A percentile compares a stretch with the other conserved stretches of the same genome.
These are phyloP conservation scores for Leccinum truebloodii DNA, from an alignment of 768 basidiomycete genomes.

Conservation along the genomic window DNA sequence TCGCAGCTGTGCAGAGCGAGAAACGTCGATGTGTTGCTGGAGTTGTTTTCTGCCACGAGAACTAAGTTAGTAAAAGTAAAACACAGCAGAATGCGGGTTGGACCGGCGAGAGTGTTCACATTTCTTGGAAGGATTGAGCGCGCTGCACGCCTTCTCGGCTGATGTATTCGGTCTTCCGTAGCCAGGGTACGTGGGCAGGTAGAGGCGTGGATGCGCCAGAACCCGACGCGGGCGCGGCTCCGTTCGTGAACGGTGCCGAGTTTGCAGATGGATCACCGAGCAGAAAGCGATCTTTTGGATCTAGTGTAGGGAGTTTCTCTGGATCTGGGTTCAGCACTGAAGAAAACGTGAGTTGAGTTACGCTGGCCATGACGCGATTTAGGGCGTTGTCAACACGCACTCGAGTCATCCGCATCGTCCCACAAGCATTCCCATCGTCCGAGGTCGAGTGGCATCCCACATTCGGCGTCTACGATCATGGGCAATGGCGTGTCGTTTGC, in stretches of 20 bases:
- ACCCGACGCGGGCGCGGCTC: constrained; percentile 33
- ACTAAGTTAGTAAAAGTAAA: background rate
- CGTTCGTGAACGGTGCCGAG: constrained; percentile 43
- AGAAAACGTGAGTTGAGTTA: background rate
- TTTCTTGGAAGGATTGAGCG: constrained; percentile 46
- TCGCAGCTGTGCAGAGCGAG: constrained; percentile 69
- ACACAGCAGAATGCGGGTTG: background rate
- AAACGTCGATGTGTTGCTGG: constrained; percentile 63
- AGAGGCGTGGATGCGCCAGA: constrained; percentile 46
- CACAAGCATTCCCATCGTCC: constrained; percentile 81
- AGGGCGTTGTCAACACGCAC: constrained; percentile 35
- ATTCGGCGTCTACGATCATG: constrained; percentile 96
- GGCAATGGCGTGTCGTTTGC: constrained; percentile 83
- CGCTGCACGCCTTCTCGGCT: constrained; percentile 58
- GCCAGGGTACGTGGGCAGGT: constrained; percentile 78
- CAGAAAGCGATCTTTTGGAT: constrained; percentile 76
- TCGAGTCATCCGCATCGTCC: constrained; percentile 71
- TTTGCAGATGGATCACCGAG: constrained; percentile 63
- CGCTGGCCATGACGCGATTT: background rate
- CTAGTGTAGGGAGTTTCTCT: constrained; percentile 55
- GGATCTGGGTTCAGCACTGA: constrained; percentile 68
- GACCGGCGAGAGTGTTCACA: constrained; percentile 42
- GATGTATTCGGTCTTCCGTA: constrained; percentile 90
- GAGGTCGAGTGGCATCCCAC: constrained; percentile 93
- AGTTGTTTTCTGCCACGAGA: constrained; percentile 45